These are phyloP conservation scores for Cercospora canescens DNA, from an alignment of 2,329 filamentous ascomycete genomes.

Conservation along the genomic window DNA sequence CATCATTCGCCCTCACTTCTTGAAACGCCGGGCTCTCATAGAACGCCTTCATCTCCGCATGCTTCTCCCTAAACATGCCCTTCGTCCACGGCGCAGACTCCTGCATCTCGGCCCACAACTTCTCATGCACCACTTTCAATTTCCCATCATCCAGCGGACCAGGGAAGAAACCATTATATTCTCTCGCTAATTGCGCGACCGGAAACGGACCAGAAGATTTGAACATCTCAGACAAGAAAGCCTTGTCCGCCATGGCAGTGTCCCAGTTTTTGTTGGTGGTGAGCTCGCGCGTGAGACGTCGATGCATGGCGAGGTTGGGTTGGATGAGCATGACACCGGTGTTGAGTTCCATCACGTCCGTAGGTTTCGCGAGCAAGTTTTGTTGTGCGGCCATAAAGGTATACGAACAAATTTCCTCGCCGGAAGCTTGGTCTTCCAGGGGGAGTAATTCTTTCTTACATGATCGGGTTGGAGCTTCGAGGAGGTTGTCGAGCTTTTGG, in stretches of 20 bases:
- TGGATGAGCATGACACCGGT: constrained; percentile 22
- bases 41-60: constrained; percentile 18
- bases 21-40: constrained; percentile 21
- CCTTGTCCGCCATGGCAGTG: constrained; percentile 23
- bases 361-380: constrained; percentile 12
- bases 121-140: constrained; percentile 25
- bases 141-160: constrained; percentile 11
- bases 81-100: constrained; percentile 15
- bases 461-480: constrained; percentile 14
- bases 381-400: constrained; percentile 16
- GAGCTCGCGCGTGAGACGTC: constrained; percentile 18
- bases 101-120: constrained; percentile 17
- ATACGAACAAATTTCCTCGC: constrained; percentile 20
- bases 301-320: constrained; percentile 25
- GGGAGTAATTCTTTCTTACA: constrained; percentile 22
- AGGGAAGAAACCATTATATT: constrained; percentile 25
- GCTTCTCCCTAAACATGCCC: constrained; percentile 19
- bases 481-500: constrained; percentile 23
- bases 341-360: constrained; percentile 17
- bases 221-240: constrained; percentile 21
- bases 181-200: constrained; percentile 8
- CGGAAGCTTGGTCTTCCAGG: constrained; percentile 18
- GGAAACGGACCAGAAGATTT: constrained; percentile 19
- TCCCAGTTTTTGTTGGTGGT: constrained; percentile 19
- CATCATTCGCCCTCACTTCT: constrained; percentile 6